Evolutionary conservation across 192 early-diverging fungal genomes (phyloP), one percentile per base, ranked within the genome.

Genomic region (Gamsiella multidivaricata): DNA sequence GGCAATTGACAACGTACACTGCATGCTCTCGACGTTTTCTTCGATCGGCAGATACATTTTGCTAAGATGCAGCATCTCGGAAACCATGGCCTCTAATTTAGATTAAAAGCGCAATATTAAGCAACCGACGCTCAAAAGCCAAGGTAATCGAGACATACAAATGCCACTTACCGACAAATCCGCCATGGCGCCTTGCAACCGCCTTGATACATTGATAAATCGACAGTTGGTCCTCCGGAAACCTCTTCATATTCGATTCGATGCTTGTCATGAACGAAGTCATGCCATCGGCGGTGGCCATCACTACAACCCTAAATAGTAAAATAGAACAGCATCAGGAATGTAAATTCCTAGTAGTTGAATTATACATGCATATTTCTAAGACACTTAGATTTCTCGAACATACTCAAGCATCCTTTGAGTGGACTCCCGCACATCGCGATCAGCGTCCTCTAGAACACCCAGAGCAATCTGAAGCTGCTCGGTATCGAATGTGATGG

Each of bases 401-500:
- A 82, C 69, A 14, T 88, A 94, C 85, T 86, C 82, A 0, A 97
- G 78, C 64, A 97, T 82, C 36, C 83, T 83, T 80, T 95, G 94
- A 3, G 94, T 91, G 12, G 86, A 82, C 41, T 87, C 73, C 6
- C 95, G 87, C 23, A 94, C 91, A 3, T 65, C 64, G 9, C 51
- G 58, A 66, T 90, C 86, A 3, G 91, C 84, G 80, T 96, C 96
- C 55, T 94, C 89, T 47, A 98, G 83, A 9, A 91, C 92, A 58
- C 92, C 90, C 2, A 88, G 61, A 11, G 92, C 83, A 50, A 90
- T 91, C 36, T 88, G 79, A 3, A 97, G 80, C 79, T 95, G 92
- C 61, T 95, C 92, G 7, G 85, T 87, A 37, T 90, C 86, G 32
- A 96, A 81, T 18, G 70, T 56, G 9, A 96, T 84, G 0, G 66